These are phyloP conservation scores for Heracleum sosnowskyi DNA, from an alignment of 129 eudicot species.

Conservation along the genomic window DNA sequence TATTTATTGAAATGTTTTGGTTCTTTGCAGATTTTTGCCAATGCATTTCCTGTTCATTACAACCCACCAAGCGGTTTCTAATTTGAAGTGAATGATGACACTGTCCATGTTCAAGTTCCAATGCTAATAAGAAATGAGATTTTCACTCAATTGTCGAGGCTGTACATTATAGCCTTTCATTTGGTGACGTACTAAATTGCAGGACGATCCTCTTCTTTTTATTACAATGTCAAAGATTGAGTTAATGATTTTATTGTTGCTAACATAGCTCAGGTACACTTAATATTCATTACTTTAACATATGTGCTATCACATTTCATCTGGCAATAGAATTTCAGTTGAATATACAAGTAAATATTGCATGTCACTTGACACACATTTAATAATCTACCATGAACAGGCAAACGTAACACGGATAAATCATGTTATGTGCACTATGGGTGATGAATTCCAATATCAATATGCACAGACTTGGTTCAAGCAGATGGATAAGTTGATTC, in stretches of 20 bases:
- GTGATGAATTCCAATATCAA: slow-evolving; percentile 83
- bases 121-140: not conserved
- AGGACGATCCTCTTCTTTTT: slow-evolving; percentile 75
- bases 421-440: slow-evolving; percentile 99
- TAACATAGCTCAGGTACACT: slow-evolving; percentile 57
- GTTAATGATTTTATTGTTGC: slow-evolving; percentile 79
- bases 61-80: slow-evolving; percentile 74
- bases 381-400: slow-evolving; percentile 22
- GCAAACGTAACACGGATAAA: slow-evolving; percentile 78
- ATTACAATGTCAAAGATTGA: slow-evolving; percentile 57
- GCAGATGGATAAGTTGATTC: slow-evolving; percentile 88
- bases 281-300: slow-evolving; percentile 1
- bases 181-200: slow-evolving; percentile 20
- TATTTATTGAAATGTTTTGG: not conserved
- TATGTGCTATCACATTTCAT: not conserved
- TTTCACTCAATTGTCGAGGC: not conserved
- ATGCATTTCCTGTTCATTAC: slow-evolving; percentile 72
- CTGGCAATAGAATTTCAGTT: not conserved
- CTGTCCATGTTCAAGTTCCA: slow-evolving; percentile 72
- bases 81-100: slow-evolving; percentile 61
- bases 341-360: not conserved
- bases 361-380: not conserved
- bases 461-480: slow-evolving; percentile 97
- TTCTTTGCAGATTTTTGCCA: slow-evolving; percentile 59
- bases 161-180: too few relatives aligned